Evolutionary conservation across 2,329 filamentous ascomycete genomes (phyloP), one percentile per base, ranked within the genome.

Genomic region (Phoma sp.): DNA sequence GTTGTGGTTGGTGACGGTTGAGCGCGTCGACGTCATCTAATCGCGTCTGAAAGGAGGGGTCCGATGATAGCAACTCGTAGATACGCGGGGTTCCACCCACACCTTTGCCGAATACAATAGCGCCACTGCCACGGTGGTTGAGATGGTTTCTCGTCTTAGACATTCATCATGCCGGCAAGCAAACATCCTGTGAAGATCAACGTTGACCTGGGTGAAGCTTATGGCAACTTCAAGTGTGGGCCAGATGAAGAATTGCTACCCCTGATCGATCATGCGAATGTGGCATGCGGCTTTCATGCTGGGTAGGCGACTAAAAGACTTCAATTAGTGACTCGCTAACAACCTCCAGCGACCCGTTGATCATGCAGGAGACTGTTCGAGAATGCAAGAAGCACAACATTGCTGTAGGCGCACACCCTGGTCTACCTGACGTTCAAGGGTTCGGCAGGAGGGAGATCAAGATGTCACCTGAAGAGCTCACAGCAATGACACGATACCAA

Each of bases 371-470:
- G 51, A 88, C 85, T 0, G 81, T 88, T 10, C 76, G 75, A 9
- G 76, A 81, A 17, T 86, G 84, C 73, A 88, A 87, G 71, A 68
- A 79, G 37, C 80, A 86, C 70, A 78, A 78, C 53, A 80, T 88
- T 57, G 78, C 77, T 44, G 75, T 84, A 6, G 86, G 86, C 7
- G 87, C 87, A 0, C 86, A 89, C 62, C 86, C 86, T 0, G 85
- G 85, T 1, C 76, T 88, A 0, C 85, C 84, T n/a, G 86, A 89
- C 67, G 78, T 87, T 21, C 80, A 85, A 72, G 86, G 86, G 8
- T 89, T 89, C 62, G 86, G 86, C 2, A 77, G 86, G 2, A 80
- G 86, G 17, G 81, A 85, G 58, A 88, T 89, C 70, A 82, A 84
- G 39, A 78, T 88, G 63, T 74, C 78, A 1, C 78, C 82, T 1